Percentiles rank a stretch among this genome's conserved stretches.
Conservation (phyloP, 2,329 filamentous ascomycete genomes). For the Truncatella angustata region DNA sequence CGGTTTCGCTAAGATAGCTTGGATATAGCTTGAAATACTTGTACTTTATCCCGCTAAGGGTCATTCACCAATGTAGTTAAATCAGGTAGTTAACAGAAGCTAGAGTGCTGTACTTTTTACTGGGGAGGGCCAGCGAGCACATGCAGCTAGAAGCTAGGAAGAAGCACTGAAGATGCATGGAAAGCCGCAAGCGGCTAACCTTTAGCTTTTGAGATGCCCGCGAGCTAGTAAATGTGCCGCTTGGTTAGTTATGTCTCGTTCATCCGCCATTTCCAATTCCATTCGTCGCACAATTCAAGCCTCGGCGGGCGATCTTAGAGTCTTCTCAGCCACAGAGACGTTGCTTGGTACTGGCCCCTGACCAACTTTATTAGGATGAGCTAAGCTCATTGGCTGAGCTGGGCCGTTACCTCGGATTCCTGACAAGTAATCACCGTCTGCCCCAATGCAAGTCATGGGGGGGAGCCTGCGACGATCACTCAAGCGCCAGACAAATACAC, state of each 20-base stretch:
- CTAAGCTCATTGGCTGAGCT: not conserved
- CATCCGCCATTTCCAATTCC: not conserved
- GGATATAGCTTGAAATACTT: no score
- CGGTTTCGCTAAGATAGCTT: no score
- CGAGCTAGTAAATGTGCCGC: conserved; percentile 2
- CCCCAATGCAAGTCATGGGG: conserved; percentile 6
- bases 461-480: conserved; percentile 2
- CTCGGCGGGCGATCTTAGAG: conserved; percentile 1
- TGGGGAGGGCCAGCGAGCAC: not conserved
- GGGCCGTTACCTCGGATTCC: not conserved
- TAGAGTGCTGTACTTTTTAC: not conserved
- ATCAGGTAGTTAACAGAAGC: not conserved
- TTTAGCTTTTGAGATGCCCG: conserved; percentile 10
- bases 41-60: not conserved
- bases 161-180: conserved; percentile 34
- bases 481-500: conserved; percentile 5
- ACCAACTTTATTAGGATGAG: not conserved
- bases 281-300: not conserved
- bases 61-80: not conserved
- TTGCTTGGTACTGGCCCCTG: conserved; percentile 1
- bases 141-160: conserved; percentile 33
- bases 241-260: not conserved
- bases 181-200: conserved; percentile 8
- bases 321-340: not conserved
- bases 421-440: conserved; percentile 8